Conservation (phyloP, 139 green algal genomes). For the Closterium sp. region DNA sequence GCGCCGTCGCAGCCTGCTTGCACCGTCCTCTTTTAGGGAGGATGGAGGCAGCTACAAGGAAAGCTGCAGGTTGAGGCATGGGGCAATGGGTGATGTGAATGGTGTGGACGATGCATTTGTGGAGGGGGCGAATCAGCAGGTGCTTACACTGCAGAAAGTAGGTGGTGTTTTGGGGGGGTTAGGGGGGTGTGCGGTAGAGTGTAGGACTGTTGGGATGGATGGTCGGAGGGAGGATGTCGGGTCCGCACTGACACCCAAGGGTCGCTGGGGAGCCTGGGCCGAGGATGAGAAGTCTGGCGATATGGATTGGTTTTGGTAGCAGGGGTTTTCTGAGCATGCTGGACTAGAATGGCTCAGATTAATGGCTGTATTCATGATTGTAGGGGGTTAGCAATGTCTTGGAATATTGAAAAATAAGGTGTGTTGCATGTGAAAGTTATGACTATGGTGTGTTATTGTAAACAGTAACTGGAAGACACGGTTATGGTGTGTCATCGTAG, state of each 20-base stretch:
- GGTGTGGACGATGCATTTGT: neutral
- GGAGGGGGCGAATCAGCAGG: neutral
- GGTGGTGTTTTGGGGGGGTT: neutral
- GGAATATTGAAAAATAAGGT: no score
- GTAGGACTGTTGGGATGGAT: neutral
- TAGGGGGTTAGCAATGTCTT: no score
- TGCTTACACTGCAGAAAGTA: neutral
- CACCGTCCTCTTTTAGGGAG: neutral
- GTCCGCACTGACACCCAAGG: neutral
- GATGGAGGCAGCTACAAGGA: neutral
- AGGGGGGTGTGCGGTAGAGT: neutral
- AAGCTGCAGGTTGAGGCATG: neutral
- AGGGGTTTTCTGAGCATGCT: no score
- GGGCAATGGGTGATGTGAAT: neutral
- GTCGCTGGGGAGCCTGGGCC: neutral
- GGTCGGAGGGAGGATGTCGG: neutral
- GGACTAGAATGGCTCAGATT: no score
- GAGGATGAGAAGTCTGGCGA: neutral
- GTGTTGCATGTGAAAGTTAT: no score
- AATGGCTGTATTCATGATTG: no score
- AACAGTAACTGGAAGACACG: no score
- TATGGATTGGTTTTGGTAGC: neutral
- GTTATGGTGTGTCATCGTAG: no score
- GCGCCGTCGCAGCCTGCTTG: neutral
- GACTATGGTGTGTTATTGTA: no score